phyloP scores from a whole-genome alignment of 768 basidiomycete species.

The Mycena maculata region DNA sequence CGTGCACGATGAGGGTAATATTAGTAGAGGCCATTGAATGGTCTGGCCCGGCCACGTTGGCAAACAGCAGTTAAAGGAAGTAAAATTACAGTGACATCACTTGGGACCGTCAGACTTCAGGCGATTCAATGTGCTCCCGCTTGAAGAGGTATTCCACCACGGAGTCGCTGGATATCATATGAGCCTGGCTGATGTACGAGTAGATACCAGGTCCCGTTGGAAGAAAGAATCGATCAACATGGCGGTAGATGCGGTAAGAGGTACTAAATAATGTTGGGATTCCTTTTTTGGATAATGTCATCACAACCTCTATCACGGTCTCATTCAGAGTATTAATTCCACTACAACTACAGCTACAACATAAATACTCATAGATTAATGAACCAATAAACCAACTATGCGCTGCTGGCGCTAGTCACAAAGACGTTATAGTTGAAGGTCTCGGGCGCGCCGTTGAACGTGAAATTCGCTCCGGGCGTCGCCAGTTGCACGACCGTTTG shows the following conservation, averaged over 20 bases:
- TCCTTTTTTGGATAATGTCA: no score
- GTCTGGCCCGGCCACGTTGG: neutral
- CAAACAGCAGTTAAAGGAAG: neutral
- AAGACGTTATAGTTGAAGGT: slow-evolving; percentile 81
- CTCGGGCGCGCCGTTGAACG: slow-evolving; percentile 63
- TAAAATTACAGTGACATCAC: slow-evolving; percentile 19
- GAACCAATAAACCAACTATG: neutral
- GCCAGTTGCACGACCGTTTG: slow-evolving; percentile 56
- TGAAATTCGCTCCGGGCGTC: slow-evolving; percentile 58
- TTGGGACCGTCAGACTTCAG: no score
- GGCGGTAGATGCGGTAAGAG: no score
- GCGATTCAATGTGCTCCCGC: no score
- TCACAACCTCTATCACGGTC: no score
- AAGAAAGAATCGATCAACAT: no score
- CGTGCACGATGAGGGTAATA: slow-evolving; percentile 51
- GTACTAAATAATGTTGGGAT: no score
- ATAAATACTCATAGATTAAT: slow-evolving; percentile 24
- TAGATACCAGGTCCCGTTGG: no score
- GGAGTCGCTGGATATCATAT: no score
- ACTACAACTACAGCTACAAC: slow-evolving; percentile 7
- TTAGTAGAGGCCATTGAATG: slow-evolving; percentile 18
- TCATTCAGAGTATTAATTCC: no score
- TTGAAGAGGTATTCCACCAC: no score
- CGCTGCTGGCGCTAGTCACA: slow-evolving; percentile 53
- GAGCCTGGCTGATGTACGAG: no score